Evolutionary conservation across 768 basidiomycete species (phyloP).

Genomic region (Clavaria fumosa): DNA sequence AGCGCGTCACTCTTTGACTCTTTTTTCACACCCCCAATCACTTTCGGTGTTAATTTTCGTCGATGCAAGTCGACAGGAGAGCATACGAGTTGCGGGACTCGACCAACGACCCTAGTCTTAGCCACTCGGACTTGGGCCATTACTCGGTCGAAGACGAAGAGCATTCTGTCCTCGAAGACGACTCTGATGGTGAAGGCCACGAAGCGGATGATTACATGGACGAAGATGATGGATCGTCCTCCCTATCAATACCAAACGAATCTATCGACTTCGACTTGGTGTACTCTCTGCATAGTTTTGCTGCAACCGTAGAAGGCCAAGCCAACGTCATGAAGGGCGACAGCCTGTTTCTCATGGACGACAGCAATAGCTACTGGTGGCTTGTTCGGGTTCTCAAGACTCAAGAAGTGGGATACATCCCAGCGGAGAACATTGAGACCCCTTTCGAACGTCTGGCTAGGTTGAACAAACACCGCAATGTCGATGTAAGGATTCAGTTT

Average conservation of each 20-base stretch:
- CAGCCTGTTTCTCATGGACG: slow-evolving; percentile 91
- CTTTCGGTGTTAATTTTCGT: too few species aligned
- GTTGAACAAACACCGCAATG: slow-evolving; percentile 92
- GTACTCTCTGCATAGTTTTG: slow-evolving; percentile 89
- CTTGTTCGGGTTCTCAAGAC: slow-evolving; percentile 96
- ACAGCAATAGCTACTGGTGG: slow-evolving; percentile 99
- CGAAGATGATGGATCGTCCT: slow-evolving; percentile 57
- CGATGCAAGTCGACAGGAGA: slow-evolving; percentile 32
- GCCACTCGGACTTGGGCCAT: slow-evolving; percentile 27
- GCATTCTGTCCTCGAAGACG: slow-evolving; percentile 76
- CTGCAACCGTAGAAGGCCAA: slow-evolving; percentile 96
- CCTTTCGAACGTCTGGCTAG: slow-evolving; percentile 92
- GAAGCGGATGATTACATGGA: slow-evolving; percentile 60
- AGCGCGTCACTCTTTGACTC: too few species aligned
- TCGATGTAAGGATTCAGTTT: slow-evolving; percentile 52
- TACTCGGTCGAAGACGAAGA: slow-evolving; percentile 46
- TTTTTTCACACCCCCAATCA: too few species aligned
- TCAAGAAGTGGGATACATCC: slow-evolving; percentile 97
- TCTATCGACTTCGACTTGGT: slow-evolving; percentile 89
- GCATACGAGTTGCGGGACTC: slow-evolving; percentile 61
- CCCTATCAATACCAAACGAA: slow-evolving; percentile 78
- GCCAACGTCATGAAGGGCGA: slow-evolving; percentile 98
- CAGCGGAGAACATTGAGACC: slow-evolving; percentile 98
- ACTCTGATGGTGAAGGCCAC: slow-evolving; percentile 58
- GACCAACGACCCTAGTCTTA: too few species aligned